Percentiles rank a stretch among this genome's conserved stretches.
Conservation (phyloP, 2,329 filamentous ascomycete species). For the Beauveria scarabaeidicola region DNA sequence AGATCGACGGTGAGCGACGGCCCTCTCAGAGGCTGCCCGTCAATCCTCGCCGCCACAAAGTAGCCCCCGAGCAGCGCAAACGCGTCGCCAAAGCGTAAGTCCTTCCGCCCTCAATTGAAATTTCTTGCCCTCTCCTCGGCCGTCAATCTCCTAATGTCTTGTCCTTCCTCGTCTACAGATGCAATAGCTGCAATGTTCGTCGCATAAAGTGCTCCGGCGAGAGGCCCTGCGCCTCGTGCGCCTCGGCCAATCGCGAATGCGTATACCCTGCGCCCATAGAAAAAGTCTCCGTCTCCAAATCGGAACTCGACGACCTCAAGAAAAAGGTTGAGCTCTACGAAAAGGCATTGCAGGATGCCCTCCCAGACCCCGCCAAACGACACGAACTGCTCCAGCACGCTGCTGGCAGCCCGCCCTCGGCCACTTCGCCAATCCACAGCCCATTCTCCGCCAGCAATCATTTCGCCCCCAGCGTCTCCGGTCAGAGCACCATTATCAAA, state of each 20-base stretch:
- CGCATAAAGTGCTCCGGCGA: conserved; percentile 45
- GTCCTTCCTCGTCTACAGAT: conserved; percentile 25
- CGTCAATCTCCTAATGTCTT: not conserved
- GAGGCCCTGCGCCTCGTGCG: conserved; percentile 38
- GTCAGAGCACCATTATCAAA: conserved; percentile 12
- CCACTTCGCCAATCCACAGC: conserved; percentile 17
- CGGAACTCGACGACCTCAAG: conserved; percentile 33
- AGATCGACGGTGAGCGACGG: conserved; percentile 20
- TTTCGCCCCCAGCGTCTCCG: conserved; percentile 4
- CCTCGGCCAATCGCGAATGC: conserved; percentile 34
- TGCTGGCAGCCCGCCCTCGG: conserved; percentile 15
- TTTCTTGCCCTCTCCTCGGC: not conserved
- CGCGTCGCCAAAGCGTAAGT: conserved; percentile 42
- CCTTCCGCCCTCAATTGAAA: not conserved
- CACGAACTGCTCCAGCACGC: conserved; percentile 24
- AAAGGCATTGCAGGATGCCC: conserved; percentile 27
- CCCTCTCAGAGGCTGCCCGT: conserved; percentile 35
- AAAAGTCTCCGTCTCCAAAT: conserved; percentile 33
- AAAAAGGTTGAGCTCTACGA: conserved; percentile 33
- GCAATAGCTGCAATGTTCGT: conserved; percentile 45
- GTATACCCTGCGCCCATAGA: conserved; percentile 37
- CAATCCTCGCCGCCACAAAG: conserved; percentile 41
- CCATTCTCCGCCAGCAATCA: conserved; percentile 11
- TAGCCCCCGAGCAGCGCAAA: conserved; percentile 37
- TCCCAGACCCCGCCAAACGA: conserved; percentile 27